phyloP scores from a whole-genome alignment of 257 asterid species.

The Fraxinus americana region DNA sequence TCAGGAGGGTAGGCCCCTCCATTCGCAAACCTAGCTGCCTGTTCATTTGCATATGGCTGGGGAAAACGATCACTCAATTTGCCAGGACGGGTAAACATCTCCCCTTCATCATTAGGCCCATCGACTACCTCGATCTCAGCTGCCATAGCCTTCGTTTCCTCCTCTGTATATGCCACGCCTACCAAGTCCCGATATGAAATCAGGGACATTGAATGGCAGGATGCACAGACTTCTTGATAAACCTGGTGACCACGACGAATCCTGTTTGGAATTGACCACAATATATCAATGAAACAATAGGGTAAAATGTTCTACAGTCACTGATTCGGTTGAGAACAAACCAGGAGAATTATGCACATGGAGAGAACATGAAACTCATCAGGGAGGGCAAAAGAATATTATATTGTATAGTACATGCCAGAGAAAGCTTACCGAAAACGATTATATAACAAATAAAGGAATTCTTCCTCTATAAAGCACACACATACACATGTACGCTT shows the following conservation, averaged over 20 bases:
- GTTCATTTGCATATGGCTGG: slow-evolving; percentile 81
- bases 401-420: background rate
- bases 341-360: background rate
- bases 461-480: background rate
- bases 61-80: slow-evolving; percentile 89
- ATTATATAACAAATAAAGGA: background rate
- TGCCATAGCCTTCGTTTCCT: slow-evolving; percentile 91
- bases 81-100: slow-evolving; percentile 91
- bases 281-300: slow-evolving; percentile 26
- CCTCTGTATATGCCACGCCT: slow-evolving; percentile 91
- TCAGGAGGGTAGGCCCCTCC: slow-evolving; percentile 99
- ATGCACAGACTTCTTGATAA: slow-evolving; percentile 80
- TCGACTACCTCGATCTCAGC: slow-evolving; percentile 93
- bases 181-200: slow-evolving; percentile 80
- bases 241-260: slow-evolving; percentile 83
- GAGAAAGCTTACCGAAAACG: slow-evolving; percentile 1
- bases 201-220: slow-evolving; percentile 88
- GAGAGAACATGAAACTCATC: background rate
- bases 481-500: background rate
- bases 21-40: slow-evolving; percentile 91
- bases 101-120: slow-evolving; percentile 97
- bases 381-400: background rate
- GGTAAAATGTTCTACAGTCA: background rate
- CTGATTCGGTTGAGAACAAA: background rate
- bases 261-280: slow-evolving; percentile 41